Base-by-base conservation (phyloP, 345 rosid species). In the Ceriops zippeliana region DNA sequence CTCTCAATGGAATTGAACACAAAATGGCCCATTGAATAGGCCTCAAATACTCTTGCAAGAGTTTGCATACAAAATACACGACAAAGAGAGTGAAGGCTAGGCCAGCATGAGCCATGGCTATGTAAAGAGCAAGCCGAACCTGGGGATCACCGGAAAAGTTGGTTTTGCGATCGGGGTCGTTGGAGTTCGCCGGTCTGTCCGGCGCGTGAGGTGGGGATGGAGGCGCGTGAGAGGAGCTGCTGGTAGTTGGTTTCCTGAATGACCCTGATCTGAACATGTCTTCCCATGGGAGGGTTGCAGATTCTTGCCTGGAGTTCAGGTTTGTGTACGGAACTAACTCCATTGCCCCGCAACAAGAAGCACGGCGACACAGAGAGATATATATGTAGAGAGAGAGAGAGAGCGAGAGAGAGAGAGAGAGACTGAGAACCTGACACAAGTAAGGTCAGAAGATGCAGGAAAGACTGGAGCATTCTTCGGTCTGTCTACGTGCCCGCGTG, bases 51-150 rank as follows among this genome's bases (percentile, higher is more conserved):
- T 78, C 96, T 76, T 90, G 96, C 76, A 95, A 65, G 2, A 95
- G 88, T 83, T 83, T 95, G 65, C 86, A 80, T 20, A 81, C 86
- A 35, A 85, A 86, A 76, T 88, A 95, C 4, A 95, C 70, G 19
- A 90, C 73, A 69, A 84, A 81, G 53, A 95, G 81, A 10, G 82
- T 73, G 63, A 95, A 84, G 35, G 87, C 98, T 24, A 95, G 87
- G 37, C 98, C 98, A 7, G 93, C 91, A 81, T 95, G 99, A 58
- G 98, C 98, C 99, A 95, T 90, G 76, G 99, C 97, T 72, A 88
- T 91, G 85, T 86, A 95, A 2, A 95, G 79, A 42, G 99, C 96
- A 77, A 95, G 96, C 32, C 96, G 84, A 8, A 90, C 90, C 79
- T 90, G 90, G 17, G 98, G 83, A 66, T 91, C 96, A 32, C 74